phyloP scores from a whole-genome alignment of 768 basidiomycete genomes.

The Suillus variegatus region DNA sequence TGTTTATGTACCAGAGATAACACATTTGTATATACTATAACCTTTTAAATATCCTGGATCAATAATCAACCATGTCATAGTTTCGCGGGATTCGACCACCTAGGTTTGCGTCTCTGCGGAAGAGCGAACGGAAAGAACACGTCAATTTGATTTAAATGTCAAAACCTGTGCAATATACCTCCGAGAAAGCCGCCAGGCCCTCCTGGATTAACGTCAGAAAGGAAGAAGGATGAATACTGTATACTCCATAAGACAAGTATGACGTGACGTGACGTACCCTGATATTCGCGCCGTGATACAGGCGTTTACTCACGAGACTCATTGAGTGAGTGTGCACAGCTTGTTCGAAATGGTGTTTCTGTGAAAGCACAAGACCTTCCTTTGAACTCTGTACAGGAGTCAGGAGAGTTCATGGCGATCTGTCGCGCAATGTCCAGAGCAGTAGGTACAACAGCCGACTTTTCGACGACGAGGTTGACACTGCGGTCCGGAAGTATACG shows the following conservation, averaged over 20 bases:
- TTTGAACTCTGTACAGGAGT: constrained; percentile 80
- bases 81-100: constrained; percentile 60
- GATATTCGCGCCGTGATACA: constrained; percentile 68
- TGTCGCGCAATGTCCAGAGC: constrained; percentile 64
- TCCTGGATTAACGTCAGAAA: constrained; percentile 43
- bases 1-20: background rate
- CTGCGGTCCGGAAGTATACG: constrained; percentile 36
- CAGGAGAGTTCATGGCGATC: constrained; percentile 70
- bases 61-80: constrained; percentile 34
- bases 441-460: constrained; percentile 49
- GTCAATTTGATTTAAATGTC: background rate
- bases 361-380: constrained; percentile 58
- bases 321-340: constrained; percentile 47
- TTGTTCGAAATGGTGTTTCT: constrained; percentile 53
- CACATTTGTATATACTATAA: background rate
- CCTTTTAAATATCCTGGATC: background rate
- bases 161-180: constrained; percentile 43
- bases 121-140: background rate
- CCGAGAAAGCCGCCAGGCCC: constrained; percentile 67
- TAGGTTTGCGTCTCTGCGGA: constrained; percentile 47
- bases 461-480: constrained; percentile 70
- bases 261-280: constrained; percentile 44
- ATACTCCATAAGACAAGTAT: constrained; percentile 9
- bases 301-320: constrained; percentile 49
- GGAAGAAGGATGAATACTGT: constrained; percentile 9